Conservation (phyloP, 345 rosid genomes). For the Arabis alpina region DNA sequence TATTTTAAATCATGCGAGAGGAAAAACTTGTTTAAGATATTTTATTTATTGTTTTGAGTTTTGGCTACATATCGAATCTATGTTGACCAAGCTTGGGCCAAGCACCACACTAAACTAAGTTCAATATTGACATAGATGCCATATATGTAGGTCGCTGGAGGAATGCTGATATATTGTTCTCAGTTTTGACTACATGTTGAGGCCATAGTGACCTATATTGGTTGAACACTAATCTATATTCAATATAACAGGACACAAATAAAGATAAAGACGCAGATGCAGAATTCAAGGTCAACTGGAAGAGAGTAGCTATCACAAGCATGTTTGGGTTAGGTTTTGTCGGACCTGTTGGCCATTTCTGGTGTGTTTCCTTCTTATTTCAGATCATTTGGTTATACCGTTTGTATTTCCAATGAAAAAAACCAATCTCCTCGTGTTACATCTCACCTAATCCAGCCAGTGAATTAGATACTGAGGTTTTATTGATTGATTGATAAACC, state of each 20-base stretch:
- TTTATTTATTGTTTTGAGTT: background rate
- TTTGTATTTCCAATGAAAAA: conserved; percentile 4
- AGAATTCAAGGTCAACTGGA: conserved; percentile 68
- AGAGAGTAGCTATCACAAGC: conserved; percentile 76
- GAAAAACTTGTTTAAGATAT: background rate
- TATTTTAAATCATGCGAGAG: background rate
- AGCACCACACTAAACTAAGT: conserved; percentile 8
- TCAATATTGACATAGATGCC: conserved; percentile 44
- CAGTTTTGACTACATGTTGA: background rate
- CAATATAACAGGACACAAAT: conserved; percentile 54
- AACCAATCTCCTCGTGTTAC: conserved; percentile 13
- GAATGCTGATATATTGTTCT: conserved; percentile 13
- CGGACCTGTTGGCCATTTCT: conserved; percentile 88
- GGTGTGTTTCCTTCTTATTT: conserved; percentile 52
- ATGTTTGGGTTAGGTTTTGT: conserved; percentile 79
- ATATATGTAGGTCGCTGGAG: background rate
- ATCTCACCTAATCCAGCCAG: background rate
- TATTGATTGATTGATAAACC: background rate
- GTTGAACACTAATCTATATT: conserved; percentile 29
- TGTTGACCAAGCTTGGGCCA: background rate
- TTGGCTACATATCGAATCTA: conserved; percentile 1
- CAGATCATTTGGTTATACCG: conserved; percentile 11
- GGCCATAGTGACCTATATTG: background rate
- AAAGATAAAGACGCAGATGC: conserved; percentile 51
- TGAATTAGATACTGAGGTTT: conserved; percentile 12